A percentile compares a stretch with the other conserved stretches of the same genome.
Evolutionary conservation across 2,329 filamentous ascomycete genomes (phyloP).

Genomic region (Plenodomus tracheiphilus): DNA sequence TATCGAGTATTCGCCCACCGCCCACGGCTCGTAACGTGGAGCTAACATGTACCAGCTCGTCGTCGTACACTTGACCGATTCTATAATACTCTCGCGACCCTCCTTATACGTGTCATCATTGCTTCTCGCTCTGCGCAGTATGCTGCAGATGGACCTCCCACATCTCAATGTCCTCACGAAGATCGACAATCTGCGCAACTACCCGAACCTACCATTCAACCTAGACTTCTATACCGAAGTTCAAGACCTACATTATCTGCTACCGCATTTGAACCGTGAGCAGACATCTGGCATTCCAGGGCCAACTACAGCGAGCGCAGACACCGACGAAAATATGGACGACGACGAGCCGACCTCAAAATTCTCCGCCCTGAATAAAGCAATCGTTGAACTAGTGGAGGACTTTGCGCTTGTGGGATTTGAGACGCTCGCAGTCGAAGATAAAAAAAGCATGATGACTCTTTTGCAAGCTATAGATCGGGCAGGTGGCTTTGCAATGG

Average conservation of each 20-base stretch:
- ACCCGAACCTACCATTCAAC: constrained; percentile 88
- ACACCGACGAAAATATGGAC: constrained; percentile 59
- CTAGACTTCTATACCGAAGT: constrained; percentile 98
- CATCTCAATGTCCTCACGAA: constrained; percentile 96
- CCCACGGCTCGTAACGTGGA: constrained; percentile 15
- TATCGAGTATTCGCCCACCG: constrained; percentile 72
- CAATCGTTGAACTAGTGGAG: constrained; percentile 83
- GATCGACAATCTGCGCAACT: constrained; percentile 89
- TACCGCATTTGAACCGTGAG: constrained; percentile 79
- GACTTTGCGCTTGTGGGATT: constrained; percentile 89
- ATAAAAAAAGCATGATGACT: constrained; percentile 96
- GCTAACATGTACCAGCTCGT: constrained; percentile 69
- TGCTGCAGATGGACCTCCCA: constrained; percentile 97
- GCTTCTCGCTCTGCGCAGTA: constrained; percentile 87
- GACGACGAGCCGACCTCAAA: constrained; percentile 56
- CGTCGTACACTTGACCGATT: constrained; percentile 90
- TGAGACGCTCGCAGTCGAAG: constrained; percentile 92
- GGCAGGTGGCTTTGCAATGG: constrained; percentile 91
- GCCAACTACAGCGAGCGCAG: constrained; percentile 19
- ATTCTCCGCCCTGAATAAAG: constrained; percentile 81
- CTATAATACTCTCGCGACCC: constrained; percentile 87
- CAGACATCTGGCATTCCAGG: constrained; percentile 49
- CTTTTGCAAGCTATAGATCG: constrained; percentile 87
- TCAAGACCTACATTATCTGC: constrained; percentile 83
- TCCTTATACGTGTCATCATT: constrained; percentile 95